phyloP scores from a whole-genome alignment of 2,329 filamentous ascomycete species.

The Periconia sp. region DNA sequence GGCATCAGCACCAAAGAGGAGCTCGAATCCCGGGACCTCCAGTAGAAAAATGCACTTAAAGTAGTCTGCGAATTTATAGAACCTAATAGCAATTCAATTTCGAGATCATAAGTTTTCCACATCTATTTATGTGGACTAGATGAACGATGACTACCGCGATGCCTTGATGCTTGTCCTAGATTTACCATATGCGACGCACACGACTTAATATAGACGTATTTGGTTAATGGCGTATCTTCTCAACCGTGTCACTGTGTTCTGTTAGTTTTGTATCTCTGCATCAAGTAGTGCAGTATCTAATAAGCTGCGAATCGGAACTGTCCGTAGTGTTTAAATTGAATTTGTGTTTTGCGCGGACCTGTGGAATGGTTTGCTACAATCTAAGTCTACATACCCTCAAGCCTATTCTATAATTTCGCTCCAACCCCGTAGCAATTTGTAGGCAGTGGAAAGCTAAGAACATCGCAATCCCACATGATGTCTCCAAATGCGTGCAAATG shows the following conservation, averaged over 20 bases:
- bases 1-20: no score
- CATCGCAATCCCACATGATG: neutral
- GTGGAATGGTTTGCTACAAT: neutral
- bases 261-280: constrained; percentile 14
- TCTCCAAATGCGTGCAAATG: constrained; percentile 19
- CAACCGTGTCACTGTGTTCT: constrained; percentile 21
- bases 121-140: constrained; percentile 9
- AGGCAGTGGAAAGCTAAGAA: no score
- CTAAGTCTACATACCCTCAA: neutral
- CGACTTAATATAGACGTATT: neutral
- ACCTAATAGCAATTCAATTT: neutral
- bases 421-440: no score
- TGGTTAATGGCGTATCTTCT: constrained; percentile 7
- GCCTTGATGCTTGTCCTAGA: neutral
- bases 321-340: constrained; percentile 25
- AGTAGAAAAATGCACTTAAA: no score
- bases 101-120: constrained; percentile 4
- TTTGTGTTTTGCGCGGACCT: neutral
- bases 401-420: no score
- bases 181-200: neutral
- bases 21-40: no score
- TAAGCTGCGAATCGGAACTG: constrained; percentile 1
- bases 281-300: constrained; percentile 9
- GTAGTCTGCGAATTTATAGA: no score
- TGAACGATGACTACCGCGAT: constrained; percentile 7